Percentiles rank a stretch among this genome's conserved stretches.
Evolutionary conservation across 768 basidiomycete species (phyloP).

Genomic region (Mycena crocata): DNA sequence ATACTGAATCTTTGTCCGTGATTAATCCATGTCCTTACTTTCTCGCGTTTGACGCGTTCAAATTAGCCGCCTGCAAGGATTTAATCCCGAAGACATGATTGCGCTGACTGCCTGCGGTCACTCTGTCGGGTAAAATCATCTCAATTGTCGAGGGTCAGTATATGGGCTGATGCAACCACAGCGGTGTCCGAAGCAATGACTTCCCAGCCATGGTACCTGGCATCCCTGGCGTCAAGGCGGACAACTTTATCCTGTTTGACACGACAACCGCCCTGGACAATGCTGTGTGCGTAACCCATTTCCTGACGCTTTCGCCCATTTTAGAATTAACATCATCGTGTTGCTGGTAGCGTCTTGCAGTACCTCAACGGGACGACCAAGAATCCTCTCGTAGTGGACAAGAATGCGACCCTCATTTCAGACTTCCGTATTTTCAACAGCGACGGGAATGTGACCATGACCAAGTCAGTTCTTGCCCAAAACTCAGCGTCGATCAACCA

Average conservation of each 20-base stretch:
- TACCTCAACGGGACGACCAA: slow-evolving; percentile 53
- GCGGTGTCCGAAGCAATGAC: slow-evolving; percentile 24
- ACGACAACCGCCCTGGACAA: slow-evolving; percentile 56
- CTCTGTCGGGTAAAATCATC: slow-evolving; percentile 21
- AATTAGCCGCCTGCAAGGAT: slow-evolving; percentile 24
- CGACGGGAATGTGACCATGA: slow-evolving; percentile 55
- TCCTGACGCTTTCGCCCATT: slow-evolving; percentile 22
- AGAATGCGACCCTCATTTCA: slow-evolving; percentile 44
- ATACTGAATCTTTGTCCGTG: slow-evolving; percentile 26
- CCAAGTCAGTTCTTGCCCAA: slow-evolving; percentile 39
- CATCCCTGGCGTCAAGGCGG: slow-evolving; percentile 7
- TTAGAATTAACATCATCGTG: background rate
- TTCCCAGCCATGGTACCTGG: slow-evolving; percentile 27
- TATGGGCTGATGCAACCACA: background rate
- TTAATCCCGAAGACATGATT: slow-evolving; percentile 26
- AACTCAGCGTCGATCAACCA: slow-evolving; percentile 13
- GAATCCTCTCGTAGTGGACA: slow-evolving; percentile 50
- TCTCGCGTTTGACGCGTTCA: slow-evolving; percentile 10
- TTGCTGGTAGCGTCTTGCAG: slow-evolving; percentile 47
- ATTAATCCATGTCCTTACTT: slow-evolving; percentile 1
- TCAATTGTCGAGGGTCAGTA: background rate
- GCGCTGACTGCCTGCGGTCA: slow-evolving; percentile 27
- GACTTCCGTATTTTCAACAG: slow-evolving; percentile 56
- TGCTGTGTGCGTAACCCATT: slow-evolving; percentile 45
- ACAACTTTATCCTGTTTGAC: slow-evolving; percentile 46